phyloP scores from a whole-genome alignment of 179 eudicot species.

The Sideroxylon spinosum region DNA sequence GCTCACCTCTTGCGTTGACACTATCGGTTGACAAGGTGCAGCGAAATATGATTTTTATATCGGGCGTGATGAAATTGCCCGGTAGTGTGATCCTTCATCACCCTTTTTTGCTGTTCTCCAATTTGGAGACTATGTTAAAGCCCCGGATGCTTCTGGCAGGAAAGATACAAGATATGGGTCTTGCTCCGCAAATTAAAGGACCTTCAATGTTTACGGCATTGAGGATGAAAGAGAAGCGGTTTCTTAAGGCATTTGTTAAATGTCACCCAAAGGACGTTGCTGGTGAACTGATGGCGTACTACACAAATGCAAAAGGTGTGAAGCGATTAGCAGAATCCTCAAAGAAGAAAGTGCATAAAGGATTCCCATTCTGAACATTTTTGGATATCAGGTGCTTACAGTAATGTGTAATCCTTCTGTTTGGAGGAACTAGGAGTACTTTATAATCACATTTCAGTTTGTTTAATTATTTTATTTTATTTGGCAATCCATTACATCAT shows the following conservation, averaged over 20 bases:
- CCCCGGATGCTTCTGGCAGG: slow-evolving; percentile 49
- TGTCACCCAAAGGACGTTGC: slow-evolving; percentile 52
- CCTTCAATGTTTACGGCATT: slow-evolving; percentile 47
- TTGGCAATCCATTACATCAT: too few relatives aligned
- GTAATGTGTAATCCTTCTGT: background rate
- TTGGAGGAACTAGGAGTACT: background rate
- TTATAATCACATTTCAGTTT: background rate
- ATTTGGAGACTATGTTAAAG: slow-evolving; percentile 52
- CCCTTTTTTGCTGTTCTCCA: slow-evolving; percentile 50
- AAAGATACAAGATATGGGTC: slow-evolving; percentile 59
- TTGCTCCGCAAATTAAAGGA: slow-evolving; percentile 47
- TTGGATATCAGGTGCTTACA: slow-evolving; percentile 11
- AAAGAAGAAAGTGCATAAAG: slow-evolving; percentile 30
- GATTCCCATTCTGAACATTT: slow-evolving; percentile 58
- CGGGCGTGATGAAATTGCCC: slow-evolving; percentile 61
- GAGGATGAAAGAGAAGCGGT: slow-evolving; percentile 62
- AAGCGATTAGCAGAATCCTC: slow-evolving; percentile 60
- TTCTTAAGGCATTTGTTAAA: slow-evolving; percentile 38
- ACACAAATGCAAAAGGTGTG: slow-evolving; percentile 41
- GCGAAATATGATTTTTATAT: slow-evolving; percentile 65
- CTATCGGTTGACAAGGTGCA: slow-evolving; percentile 66
- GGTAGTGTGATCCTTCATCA: slow-evolving; percentile 31
- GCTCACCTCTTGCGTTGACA: slow-evolving; percentile 51
- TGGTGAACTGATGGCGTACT: slow-evolving; percentile 42
- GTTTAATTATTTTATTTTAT: too few relatives aligned